Evolutionary conservation across 495 filamentous ascomycete species (phyloP).

Genomic region (Penicillium daleae): DNA sequence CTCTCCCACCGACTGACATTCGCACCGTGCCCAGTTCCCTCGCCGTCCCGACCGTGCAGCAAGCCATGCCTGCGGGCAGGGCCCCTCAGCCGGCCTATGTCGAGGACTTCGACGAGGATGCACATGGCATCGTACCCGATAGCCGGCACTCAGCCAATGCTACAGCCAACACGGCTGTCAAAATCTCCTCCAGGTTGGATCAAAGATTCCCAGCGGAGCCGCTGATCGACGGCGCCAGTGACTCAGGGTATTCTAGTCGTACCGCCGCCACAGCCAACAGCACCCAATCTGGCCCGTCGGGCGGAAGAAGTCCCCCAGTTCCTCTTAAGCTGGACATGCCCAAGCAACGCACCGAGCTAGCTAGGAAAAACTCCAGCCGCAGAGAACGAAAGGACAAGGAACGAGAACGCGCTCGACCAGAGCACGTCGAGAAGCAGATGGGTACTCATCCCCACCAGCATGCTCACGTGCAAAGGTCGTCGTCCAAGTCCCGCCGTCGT

Average conservation of each 20-base stretch:
- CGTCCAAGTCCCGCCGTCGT: constrained; percentile 41
- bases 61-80: constrained; percentile 47
- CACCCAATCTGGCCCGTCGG: constrained; percentile 57
- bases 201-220: constrained; percentile 38
- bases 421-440: constrained; percentile 42
- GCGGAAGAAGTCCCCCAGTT: constrained; percentile 43
- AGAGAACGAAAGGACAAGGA: constrained; percentile 43
- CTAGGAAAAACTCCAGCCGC: constrained; percentile 37
- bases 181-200: constrained; percentile 56
- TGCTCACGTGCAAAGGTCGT: constrained; percentile 37
- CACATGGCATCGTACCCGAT: constrained; percentile 48
- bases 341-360: constrained; percentile 36
- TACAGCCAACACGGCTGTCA: constrained; percentile 52
- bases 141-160: constrained; percentile 53
- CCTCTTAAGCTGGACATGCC: constrained; percentile 47
- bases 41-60: constrained; percentile 25
- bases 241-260: constrained; percentile 69
- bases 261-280: constrained; percentile 59
- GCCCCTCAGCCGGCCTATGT: constrained; percentile 50
- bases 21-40: constrained; percentile 16
- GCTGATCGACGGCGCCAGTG: constrained; percentile 56
- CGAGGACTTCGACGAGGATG: constrained; percentile 63
- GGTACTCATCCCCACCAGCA: constrained; percentile 39
- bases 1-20: constrained; percentile 10
- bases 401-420: constrained; percentile 36